Evolutionary conservation across 306 rosid species (phyloP), one percentile per base, ranked within the genome.

Genomic region (Glycine latifolia): DNA sequence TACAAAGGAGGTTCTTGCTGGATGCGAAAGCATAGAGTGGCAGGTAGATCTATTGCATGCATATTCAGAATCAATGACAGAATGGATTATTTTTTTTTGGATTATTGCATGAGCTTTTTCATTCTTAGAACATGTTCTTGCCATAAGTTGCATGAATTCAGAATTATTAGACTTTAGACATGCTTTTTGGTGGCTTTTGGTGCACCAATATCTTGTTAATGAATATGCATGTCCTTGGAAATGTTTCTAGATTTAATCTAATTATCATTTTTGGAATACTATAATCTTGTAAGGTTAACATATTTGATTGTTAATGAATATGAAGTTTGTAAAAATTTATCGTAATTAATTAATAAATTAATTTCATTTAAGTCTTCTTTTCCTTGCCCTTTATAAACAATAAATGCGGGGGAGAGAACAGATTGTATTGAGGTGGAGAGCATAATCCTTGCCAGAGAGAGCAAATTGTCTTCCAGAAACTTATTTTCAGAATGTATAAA

Each of bases 21-120:
- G 77, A 78, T 93, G 98, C 43, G 97, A 88, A 73, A 92, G 97
- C 83, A 81, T 95, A 79, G 98, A 87, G 46, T 96, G 99, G 99
- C 98, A 96, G 98, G 99, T 96, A 91, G 70, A 60, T 50, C 48
- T 6, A 70, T 80, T 53, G 68, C 35, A 13, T 43, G 47, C 47
- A 43, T 43, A 11, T 80, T 39, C 47, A 35, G 50, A 78, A 47
- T 67, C 20, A 7, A 41, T 15, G 77, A 43, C 71, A 77, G 55
- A 26, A 11, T 86, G 61, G 31, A 26, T 26, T 26, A 0, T 26
- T 1, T 26, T 26, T 26, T 26, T 4, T 52, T 35, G 20, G 20
- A 20, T 11, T 9, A 55, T 69, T 67, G 0, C 43, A 33, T 15
- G 53, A 14, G 26, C 10, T 33, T 82, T 77, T n/a, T 3, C 62